A percentile compares a stretch with the other conserved stretches of the same genome.
These are phyloP conservation scores for Leersia perrieri DNA, from an alignment of 176 grass and related monocot species.

Conservation along the genomic window DNA sequence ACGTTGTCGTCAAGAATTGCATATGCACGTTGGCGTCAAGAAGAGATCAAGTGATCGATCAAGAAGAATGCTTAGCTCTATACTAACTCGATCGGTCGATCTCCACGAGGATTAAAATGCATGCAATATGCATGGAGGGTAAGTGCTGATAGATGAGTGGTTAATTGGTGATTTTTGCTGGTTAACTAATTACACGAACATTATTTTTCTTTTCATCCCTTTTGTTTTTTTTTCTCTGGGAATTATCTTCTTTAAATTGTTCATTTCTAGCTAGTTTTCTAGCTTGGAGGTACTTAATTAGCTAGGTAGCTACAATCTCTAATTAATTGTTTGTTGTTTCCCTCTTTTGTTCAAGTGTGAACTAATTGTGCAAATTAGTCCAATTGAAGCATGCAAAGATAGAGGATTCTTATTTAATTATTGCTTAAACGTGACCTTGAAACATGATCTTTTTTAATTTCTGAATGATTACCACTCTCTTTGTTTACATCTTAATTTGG, in stretches of 20 bases:
- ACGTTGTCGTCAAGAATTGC: not conserved
- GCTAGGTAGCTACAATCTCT: slow-evolving; percentile 15
- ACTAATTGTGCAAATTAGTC: slow-evolving; percentile 39
- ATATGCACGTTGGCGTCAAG: slow-evolving; percentile 12
- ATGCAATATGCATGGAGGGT: slow-evolving; percentile 46
- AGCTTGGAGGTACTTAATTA: slow-evolving; percentile 15
- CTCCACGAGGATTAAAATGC: slow-evolving; percentile 15
- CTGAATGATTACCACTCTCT: slow-evolving; percentile 15
- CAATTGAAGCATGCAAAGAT: slow-evolving; percentile 22
- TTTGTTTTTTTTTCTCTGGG: not conserved
- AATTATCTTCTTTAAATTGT: slow-evolving; percentile 35
- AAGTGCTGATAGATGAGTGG: slow-evolving; percentile 29
- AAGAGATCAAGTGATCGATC: not conserved
- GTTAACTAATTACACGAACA: slow-evolving; percentile 8
- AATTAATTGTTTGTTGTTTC: slow-evolving; percentile 4
- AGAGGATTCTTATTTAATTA: slow-evolving; percentile 19
- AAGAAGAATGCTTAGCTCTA: not conserved
- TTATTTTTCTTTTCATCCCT: not conserved
- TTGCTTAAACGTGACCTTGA: not conserved
- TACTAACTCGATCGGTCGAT: too few relatives aligned
- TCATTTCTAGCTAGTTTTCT: slow-evolving; percentile 31
- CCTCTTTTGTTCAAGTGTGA: slow-evolving; percentile 29
- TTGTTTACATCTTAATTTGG: not conserved
- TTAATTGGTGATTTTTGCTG: slow-evolving; percentile 23
- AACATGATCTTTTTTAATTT: not conserved